phyloP scores from a whole-genome alignment of 148 eudicot species.

The Simmondsia chinensis region DNA sequence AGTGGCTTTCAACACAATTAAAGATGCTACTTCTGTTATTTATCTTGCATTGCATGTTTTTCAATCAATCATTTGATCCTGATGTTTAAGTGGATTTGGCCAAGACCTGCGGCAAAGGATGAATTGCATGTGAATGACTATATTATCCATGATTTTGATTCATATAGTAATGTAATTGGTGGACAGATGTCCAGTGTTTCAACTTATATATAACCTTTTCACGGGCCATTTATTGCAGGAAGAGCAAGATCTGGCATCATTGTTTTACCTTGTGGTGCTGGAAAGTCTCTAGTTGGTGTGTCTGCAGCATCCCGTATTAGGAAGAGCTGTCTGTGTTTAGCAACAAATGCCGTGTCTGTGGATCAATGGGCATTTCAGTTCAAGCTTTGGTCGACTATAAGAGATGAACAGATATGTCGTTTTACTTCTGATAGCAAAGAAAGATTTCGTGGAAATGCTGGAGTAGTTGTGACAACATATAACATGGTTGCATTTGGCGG shows the following conservation, averaged over 20 bases:
- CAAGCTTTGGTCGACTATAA: constrained; percentile 93
- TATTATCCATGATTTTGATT: no score
- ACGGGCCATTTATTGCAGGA: constrained; percentile 33
- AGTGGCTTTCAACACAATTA: no score
- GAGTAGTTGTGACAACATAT: constrained; percentile 83
- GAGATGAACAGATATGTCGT: constrained; percentile 86
- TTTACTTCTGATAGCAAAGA: constrained; percentile 99
- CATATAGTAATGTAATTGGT: no score
- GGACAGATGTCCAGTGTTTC: not conserved
- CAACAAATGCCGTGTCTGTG: constrained; percentile 96
- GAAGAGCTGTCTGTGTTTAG: constrained; percentile 96
- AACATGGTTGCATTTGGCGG: constrained; percentile 99
- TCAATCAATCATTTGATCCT: no score
- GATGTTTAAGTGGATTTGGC: no score
- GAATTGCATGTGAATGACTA: no score
- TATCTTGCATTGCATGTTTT: no score
- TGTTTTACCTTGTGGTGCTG: constrained; percentile 98
- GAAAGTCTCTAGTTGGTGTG: constrained; percentile 97
- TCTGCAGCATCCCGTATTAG: constrained; percentile 90
- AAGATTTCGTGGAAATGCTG: constrained; percentile 88
- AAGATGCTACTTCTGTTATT: no score
- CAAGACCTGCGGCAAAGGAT: no score
- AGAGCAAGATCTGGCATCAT: constrained; percentile 98
- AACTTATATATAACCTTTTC: not conserved
- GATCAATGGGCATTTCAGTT: constrained; percentile 99